Conservation (phyloP, 2,329 filamentous ascomycete species). For the Fusarium graminum region DNA sequence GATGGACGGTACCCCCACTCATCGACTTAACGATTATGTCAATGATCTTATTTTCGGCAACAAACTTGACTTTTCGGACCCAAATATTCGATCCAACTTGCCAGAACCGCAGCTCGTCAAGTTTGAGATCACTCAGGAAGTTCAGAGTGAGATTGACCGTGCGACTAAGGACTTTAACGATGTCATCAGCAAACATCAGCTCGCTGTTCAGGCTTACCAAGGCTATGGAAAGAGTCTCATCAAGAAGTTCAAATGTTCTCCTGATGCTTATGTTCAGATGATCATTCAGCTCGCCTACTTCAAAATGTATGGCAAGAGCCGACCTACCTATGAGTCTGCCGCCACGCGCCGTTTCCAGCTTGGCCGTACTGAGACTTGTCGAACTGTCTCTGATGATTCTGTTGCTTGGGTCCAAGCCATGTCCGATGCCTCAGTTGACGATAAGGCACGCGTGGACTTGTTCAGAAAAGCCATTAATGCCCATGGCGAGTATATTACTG, state of each 20-base stretch:
- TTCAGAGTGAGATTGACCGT: slow-evolving; percentile 81
- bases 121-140: slow-evolving; percentile 81
- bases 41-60: slow-evolving; percentile 94
- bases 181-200: slow-evolving; percentile 88
- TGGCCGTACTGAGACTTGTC: slow-evolving; percentile 95
- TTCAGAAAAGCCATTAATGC: slow-evolving; percentile 85
- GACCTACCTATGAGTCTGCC: slow-evolving; percentile 97
- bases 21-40: slow-evolving; percentile 94
- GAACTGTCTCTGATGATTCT: slow-evolving; percentile 89
- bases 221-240: slow-evolving; percentile 98
- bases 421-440: slow-evolving; percentile 73
- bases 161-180: slow-evolving; percentile 83
- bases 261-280: slow-evolving; percentile 98
- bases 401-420: slow-evolving; percentile 92
- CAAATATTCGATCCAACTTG: slow-evolving; percentile 82
- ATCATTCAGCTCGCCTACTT: slow-evolving; percentile 97
- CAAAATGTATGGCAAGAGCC: slow-evolving; percentile 99
- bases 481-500: slow-evolving; percentile 90
- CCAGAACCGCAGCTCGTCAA: slow-evolving; percentile 82
- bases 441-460: slow-evolving; percentile 75
- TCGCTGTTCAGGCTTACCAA: slow-evolving; percentile 95
- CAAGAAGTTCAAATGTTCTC: slow-evolving; percentile 99
- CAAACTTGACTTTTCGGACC: slow-evolving; percentile 89
- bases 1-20: slow-evolving; percentile 99
- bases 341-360: slow-evolving; percentile 95